A percentile compares a stretch with the other conserved stretches of the same genome.
Conservation (phyloP, 176 grass and related monocot species). For the Ampelocalamus luodianensis region DNA sequence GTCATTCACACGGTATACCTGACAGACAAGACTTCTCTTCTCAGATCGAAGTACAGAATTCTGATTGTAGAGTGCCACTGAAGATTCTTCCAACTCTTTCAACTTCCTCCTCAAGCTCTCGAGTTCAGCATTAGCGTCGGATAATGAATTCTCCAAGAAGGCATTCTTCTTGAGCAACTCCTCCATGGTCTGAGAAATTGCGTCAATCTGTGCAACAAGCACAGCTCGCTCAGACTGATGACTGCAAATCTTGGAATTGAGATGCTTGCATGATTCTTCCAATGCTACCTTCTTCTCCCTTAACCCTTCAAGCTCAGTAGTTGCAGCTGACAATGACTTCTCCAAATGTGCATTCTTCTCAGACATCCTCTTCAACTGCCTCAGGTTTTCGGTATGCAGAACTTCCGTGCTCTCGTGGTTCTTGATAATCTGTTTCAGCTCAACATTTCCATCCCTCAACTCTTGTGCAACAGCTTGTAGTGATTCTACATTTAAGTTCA, state of each 20-base stretch:
- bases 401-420: constrained; percentile 59
- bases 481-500: constrained; percentile 71
- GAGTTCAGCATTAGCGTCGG: constrained; percentile 66
- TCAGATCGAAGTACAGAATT: constrained; percentile 63
- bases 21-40: constrained; percentile 63
- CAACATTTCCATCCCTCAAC: constrained; percentile 73
- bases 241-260: constrained; percentile 57
- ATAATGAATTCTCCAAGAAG: constrained; percentile 84
- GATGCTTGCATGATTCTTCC: constrained; percentile 66
- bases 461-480: constrained; percentile 70
- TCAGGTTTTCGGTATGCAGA: constrained; percentile 60
- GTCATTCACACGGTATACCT: constrained; percentile 54
- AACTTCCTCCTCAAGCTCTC: constrained; percentile 58
- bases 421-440: constrained; percentile 80
- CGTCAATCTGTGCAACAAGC: constrained; percentile 63
- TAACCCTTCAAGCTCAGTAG: constrained; percentile 67
- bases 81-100: constrained; percentile 61
- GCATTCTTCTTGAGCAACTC: constrained; percentile 61
- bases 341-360: constrained; percentile 69
- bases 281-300: constrained; percentile 53
- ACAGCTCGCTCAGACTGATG: constrained; percentile 59
- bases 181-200: constrained; percentile 70
- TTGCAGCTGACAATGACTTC: constrained; percentile 63
- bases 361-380: constrained; percentile 62
- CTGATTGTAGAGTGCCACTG: constrained; percentile 49